phyloP scores from a whole-genome alignment of 2,329 filamentous ascomycete genomes.

The Paramyrothecium sp. region DNA sequence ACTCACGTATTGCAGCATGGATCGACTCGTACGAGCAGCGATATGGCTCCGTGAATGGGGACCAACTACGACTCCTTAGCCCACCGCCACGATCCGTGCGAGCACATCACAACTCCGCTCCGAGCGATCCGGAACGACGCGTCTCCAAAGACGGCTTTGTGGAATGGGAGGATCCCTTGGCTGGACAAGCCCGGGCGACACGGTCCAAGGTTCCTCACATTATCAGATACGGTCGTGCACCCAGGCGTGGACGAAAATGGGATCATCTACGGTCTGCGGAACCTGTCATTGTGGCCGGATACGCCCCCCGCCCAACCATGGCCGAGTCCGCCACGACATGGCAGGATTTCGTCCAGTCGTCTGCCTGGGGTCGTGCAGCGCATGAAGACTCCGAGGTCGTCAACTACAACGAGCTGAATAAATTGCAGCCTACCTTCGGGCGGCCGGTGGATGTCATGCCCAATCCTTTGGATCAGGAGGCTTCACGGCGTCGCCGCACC shows the following conservation, averaged over 20 bases:
- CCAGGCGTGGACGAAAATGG: constrained; percentile 51
- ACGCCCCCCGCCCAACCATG: constrained; percentile 33
- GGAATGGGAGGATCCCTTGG: constrained; percentile 35
- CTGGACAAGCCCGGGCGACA: constrained; percentile 30
- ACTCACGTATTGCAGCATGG: constrained; percentile 37
- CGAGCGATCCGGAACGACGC: constrained; percentile 36
- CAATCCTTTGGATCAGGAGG: constrained; percentile 22
- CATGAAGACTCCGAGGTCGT: constrained; percentile 49
- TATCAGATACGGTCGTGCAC: constrained; percentile 46
- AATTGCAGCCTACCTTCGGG: constrained; percentile 48
- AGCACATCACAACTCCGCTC: constrained; percentile 41
- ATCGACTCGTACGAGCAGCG: constrained; percentile 46
- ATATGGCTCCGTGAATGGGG: constrained; percentile 33
- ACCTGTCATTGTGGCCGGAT: constrained; percentile 55
- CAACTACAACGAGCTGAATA: constrained; percentile 40
- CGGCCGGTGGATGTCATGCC: constrained; percentile 29
- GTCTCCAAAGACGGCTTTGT: constrained; percentile 49
- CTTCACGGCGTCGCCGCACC: constrained; percentile 26
- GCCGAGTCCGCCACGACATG: constrained; percentile 44
- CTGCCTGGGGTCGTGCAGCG: constrained; percentile 45
- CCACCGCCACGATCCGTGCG: constrained; percentile 35
- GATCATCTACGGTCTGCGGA: constrained; percentile 59
- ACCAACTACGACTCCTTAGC: constrained; percentile 37
- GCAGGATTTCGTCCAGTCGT: constrained; percentile 53
- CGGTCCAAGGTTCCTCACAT: constrained; percentile 42